phyloP scores from a whole-genome alignment of 352 stramenopile genomes.

The Aphanomyces astaci region DNA sequence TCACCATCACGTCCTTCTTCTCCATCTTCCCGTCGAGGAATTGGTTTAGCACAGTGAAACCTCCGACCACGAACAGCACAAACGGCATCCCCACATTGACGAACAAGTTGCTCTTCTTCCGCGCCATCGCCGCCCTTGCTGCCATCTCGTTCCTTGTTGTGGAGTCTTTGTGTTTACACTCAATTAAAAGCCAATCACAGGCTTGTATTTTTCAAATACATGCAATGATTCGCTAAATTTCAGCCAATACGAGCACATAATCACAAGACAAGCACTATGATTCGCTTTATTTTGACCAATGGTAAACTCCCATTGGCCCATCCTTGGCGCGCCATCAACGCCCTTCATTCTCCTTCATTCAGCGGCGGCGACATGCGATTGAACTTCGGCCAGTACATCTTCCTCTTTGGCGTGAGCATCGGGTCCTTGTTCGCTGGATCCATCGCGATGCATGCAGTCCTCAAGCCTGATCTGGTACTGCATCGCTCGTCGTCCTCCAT shows the following conservation, averaged over 20 bases:
- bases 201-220: not conserved
- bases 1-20: constrained; percentile 65
- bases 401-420: constrained; percentile 60
- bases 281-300: constrained; percentile 13
- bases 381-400: constrained; percentile 61
- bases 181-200: not conserved
- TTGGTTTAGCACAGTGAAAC: constrained; percentile 67
- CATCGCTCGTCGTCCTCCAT: constrained; percentile 24
- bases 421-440: constrained; percentile 77
- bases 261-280: not conserved
- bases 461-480: constrained; percentile 78
- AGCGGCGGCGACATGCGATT: constrained; percentile 39
- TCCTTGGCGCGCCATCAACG: not conserved
- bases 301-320: too few species aligned
- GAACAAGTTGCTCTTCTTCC: constrained; percentile 52
- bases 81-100: constrained; percentile 60
- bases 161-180: too few species aligned
- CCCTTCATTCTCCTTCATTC: not conserved
- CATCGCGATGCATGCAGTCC: constrained; percentile 71
- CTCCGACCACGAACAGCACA: constrained; percentile 75
- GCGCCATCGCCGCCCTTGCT: not conserved
- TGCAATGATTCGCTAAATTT: not conserved
- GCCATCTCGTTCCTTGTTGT: not conserved
- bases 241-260: not conserved
- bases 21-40: constrained; percentile 82